A percentile compares a stretch with the other conserved stretches of the same genome.
Conservation (phyloP, 192 early-diverging fungal genomes). For the Hyaloraphidium curvatum region DNA sequence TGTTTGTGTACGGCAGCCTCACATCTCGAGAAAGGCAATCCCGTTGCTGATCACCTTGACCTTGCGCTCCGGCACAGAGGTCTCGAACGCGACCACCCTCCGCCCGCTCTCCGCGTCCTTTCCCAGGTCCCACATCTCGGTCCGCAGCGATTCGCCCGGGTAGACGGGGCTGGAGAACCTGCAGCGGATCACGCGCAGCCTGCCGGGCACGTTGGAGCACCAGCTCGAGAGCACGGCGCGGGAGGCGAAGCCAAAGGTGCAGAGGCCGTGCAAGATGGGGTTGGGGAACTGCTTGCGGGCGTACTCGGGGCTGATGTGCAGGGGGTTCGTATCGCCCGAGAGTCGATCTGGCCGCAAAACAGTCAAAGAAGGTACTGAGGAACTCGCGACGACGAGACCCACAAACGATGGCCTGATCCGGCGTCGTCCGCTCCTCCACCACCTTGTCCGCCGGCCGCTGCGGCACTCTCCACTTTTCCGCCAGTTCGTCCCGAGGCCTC, state of each 20-base stretch:
- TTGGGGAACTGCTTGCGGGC: conserved; percentile 79
- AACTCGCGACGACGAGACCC: too few relatives aligned
- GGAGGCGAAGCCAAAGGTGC: conserved; percentile 75
- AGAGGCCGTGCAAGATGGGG: conserved; percentile 93
- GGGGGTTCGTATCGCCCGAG: conserved; percentile 87
- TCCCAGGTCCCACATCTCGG: conserved; percentile 99
- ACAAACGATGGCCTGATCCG: conserved; percentile 86
- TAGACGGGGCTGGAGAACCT: conserved; percentile 71
- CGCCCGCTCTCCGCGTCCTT: conserved; percentile 27
- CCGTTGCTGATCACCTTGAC: conserved; percentile 40
- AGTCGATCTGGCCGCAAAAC: conserved; percentile 73
- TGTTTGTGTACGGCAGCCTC: too few relatives aligned
- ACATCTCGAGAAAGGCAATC: conserved; percentile 26
- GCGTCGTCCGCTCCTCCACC: conserved; percentile 62
- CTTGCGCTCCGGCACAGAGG: conserved; percentile 33
- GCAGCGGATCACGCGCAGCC: conserved; percentile 8
- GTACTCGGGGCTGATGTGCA: conserved; percentile 95
- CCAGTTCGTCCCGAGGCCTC: conserved; percentile 45
- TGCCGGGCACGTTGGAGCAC: conserved; percentile 14
- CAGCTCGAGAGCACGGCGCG: conserved; percentile 71
- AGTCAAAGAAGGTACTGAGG: too few relatives aligned
- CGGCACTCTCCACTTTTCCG: conserved; percentile 58
- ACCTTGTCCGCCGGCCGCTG: conserved; percentile 67
- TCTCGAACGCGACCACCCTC: conserved; percentile 31
- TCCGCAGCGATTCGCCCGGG: conserved; percentile 95